Base-by-base conservation (phyloP, 495 filamentous ascomycete genomes). In the Hypoxylon rickii region DNA sequence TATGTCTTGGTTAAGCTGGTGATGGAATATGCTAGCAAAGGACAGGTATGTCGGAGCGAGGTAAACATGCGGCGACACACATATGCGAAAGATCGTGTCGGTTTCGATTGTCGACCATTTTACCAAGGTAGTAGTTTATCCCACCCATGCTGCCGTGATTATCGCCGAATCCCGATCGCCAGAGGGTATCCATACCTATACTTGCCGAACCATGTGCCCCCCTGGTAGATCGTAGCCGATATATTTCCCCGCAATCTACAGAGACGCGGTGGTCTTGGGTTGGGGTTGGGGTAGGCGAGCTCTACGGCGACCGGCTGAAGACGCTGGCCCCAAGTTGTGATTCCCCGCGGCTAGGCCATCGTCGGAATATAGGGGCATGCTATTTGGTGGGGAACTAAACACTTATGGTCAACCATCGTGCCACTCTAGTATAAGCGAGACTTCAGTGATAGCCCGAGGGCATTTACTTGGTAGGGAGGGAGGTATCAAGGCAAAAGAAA, bases 151-250 rank as follows among this genome's bases (percentile, higher is more conserved):
- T n/a, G n/a, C n/a, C n/a, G n/a, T n/a, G 34, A 12, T 43, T 15
- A n/a, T 38, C 12, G 43, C 47, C 31, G 53, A 62, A 63, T 32
- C 37, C 58, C 48, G 53, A 40, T 16, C 50, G 22, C 7, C 29
- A 31, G 48, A 41, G 48, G 21, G 17, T 16, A 18, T 49, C 20
- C 26, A 21, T 44, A 49, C 24, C 24, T 29, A 10, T 42, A 63
- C 59, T 63, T 63, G 59, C 59, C 59, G 59, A 57, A 21, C 43
- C 43, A 41, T 20, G 44, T 22, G 22, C 53, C 47, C 47, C 38
- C 51, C 50, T 44, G 49, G 52, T 62, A 52, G 59, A 50, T 44
- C 48, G 48, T n/a, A 53, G 53, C 58, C 59, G 59, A 63, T 38
- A 16, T 32, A 20, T 22, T 63, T 57, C 59, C 59, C 59, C 59